Percentiles rank a stretch among this genome's conserved stretches.
phyloP scores from a whole-genome alignment of 1,284 basidiomycete species.

The Thecaphora thlaspeos region DNA sequence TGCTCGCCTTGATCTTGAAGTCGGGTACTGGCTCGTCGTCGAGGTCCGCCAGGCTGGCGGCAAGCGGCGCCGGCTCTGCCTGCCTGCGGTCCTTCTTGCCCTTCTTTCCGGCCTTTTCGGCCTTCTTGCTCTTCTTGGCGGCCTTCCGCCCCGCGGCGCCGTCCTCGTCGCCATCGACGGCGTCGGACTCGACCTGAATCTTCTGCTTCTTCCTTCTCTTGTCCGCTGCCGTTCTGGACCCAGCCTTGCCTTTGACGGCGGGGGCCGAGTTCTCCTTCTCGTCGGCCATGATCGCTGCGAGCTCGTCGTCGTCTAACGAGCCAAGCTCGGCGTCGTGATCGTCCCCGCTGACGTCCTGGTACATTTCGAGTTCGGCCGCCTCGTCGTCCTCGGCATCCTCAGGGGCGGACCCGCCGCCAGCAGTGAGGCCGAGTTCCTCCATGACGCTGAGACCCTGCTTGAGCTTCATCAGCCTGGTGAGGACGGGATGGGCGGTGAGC shows the following conservation, averaged over 20 bases:
- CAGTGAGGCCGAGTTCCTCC: slow-evolving; percentile 53
- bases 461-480: slow-evolving; percentile 77
- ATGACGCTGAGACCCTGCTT: slow-evolving; percentile 80
- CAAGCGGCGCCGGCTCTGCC: slow-evolving; percentile 20
- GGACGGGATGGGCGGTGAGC: slow-evolving; percentile 64
- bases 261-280: slow-evolving; percentile 33
- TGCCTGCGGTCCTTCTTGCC: slow-evolving; percentile 1
- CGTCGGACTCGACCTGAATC: not conserved
- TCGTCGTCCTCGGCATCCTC: too few species aligned
- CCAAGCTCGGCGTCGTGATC: slow-evolving; percentile 24
- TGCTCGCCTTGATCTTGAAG: slow-evolving; percentile 19
- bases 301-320: slow-evolving; percentile 46
- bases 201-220: slow-evolving; percentile 3
- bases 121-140: slow-evolving; percentile 10
- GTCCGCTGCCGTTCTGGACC: not conserved
- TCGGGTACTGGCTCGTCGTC: slow-evolving; percentile 26
- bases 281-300: slow-evolving; percentile 30
- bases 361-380: too few species aligned
- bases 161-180: slow-evolving; percentile 6
- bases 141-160: slow-evolving; percentile 7
- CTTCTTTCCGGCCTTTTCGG: slow-evolving; percentile 15
- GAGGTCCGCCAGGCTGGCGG: slow-evolving; percentile 31
- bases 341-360: slow-evolving; percentile 17
- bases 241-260: slow-evolving; percentile 1
- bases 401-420: too few species aligned